phyloP scores from a whole-genome alignment of 352 stramenopile species.

The Globisporangium carolinianum region DNA sequence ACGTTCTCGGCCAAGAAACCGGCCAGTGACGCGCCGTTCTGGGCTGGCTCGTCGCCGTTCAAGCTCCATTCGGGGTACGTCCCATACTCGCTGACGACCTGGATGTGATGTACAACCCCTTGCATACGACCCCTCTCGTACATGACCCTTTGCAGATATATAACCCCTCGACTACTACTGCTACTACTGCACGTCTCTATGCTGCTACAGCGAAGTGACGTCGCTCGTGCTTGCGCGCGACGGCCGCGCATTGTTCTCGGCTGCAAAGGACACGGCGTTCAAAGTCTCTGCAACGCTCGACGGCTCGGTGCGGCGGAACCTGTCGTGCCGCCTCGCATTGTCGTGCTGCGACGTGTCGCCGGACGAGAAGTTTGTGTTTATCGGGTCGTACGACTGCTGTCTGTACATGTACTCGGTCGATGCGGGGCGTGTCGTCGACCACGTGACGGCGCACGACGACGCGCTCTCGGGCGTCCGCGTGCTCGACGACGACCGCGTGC shows the following conservation, averaged over 20 bases:
- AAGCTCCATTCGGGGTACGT: constrained; percentile 64
- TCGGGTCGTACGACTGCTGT: constrained; percentile 77
- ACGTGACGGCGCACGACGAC: constrained; percentile 76
- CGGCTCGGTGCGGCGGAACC: constrained; percentile 50
- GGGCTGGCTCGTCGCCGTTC: constrained; percentile 56
- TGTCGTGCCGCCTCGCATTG: constrained; percentile 73
- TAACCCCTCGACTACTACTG: too few species aligned
- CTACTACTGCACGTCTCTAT: too few species aligned
- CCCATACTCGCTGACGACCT: background rate
- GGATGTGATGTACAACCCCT: background rate
- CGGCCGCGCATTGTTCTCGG: constrained; percentile 60
- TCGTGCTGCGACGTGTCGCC: constrained; percentile 72
- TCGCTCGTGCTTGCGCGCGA: constrained; percentile 58
- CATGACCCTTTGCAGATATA: too few species aligned
- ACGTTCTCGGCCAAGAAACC: constrained; percentile 38
- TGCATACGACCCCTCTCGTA: too few species aligned
- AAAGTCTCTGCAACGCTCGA: constrained; percentile 69
- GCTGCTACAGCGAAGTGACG: constrained; percentile 47
- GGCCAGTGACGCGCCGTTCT: constrained; percentile 36
- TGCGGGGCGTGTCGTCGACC: constrained; percentile 69
- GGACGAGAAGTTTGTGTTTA: constrained; percentile 80
- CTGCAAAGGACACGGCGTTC: constrained; percentile 67
- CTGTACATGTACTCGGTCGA: constrained; percentile 88
- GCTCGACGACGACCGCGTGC: constrained; percentile 63
- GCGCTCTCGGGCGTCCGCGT: constrained; percentile 71